A percentile compares a stretch with the other conserved stretches of the same genome.
phyloP scores from a whole-genome alignment of 176 grass and related monocot genomes.

The Elaeis guineensis region DNA sequence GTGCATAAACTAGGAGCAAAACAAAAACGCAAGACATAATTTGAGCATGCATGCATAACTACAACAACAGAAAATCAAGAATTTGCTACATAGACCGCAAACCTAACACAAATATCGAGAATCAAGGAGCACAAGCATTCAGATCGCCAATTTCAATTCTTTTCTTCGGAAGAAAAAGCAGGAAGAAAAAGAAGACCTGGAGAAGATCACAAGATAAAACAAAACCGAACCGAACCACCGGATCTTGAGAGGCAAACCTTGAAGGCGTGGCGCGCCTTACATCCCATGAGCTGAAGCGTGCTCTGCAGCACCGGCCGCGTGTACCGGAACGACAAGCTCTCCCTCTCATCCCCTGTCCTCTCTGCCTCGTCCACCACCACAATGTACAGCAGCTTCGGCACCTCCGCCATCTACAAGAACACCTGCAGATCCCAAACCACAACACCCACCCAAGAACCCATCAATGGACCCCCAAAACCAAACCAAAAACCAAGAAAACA shows the following conservation, averaged over 20 bases:
- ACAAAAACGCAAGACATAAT: too few relatives aligned
- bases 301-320: conserved; percentile 75
- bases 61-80: too few relatives aligned
- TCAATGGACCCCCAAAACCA: too few relatives aligned
- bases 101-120: conserved; percentile 1
- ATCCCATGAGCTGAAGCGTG: conserved; percentile 90
- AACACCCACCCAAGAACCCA: too few relatives aligned
- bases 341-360: not conserved
- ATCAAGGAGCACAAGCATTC: too few relatives aligned
- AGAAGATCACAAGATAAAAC: not conserved
- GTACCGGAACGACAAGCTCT: conserved; percentile 66
- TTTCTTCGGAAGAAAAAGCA: not conserved
- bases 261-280: conserved; percentile 81
- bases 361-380: conserved; percentile 52
- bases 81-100: too few relatives aligned
- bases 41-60: too few relatives aligned
- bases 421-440: too few relatives aligned
- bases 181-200: not conserved
- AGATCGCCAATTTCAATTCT: too few relatives aligned
- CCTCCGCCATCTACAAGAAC: conserved; percentile 20
- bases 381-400: conserved; percentile 72
- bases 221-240: not conserved
- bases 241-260: conserved; percentile 35
- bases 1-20: too few relatives aligned
- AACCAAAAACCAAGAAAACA: too few relatives aligned